These are phyloP conservation scores for Aristolochia fimbriata DNA, from an alignment of 164 flowering plant species.

Conservation along the genomic window DNA sequence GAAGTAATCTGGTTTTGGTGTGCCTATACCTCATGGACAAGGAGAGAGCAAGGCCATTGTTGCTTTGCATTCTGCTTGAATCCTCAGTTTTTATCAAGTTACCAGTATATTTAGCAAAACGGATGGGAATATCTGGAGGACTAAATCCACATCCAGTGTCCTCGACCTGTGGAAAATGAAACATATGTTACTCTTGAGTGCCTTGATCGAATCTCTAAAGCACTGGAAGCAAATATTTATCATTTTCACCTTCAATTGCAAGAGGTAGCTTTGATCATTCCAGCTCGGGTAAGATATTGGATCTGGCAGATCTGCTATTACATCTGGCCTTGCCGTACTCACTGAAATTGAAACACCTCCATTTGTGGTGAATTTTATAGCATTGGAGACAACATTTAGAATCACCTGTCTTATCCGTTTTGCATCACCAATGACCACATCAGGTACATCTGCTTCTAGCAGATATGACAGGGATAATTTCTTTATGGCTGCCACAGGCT, in stretches of 20 bases:
- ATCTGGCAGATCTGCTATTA: conserved; percentile 37
- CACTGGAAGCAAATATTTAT: conserved; percentile 1
- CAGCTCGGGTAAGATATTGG: conserved; percentile 39
- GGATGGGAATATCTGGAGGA: conserved; percentile 40
- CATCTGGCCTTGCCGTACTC: conserved; percentile 47
- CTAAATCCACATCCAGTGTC: conserved; percentile 62
- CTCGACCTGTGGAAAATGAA: conserved; percentile 33
- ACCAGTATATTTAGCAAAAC: no score
- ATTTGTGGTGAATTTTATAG: conserved; percentile 66
- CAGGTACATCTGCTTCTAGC: conserved; percentile 52
- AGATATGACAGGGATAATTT: conserved; percentile 35
- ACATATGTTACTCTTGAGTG: not conserved
- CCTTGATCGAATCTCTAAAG: not conserved
- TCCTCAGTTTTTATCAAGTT: no score
- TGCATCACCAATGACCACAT: conserved; percentile 57
- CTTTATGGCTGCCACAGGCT: conserved; percentile 60
- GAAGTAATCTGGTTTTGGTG: no score
- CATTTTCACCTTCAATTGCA: conserved; percentile 50
- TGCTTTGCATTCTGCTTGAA: no score
- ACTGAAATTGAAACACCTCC: conserved; percentile 45
- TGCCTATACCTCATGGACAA: conserved; percentile 21
- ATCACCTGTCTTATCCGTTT: conserved; percentile 57
- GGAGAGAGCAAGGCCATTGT: no score
- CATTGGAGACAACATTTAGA: conserved; percentile 57
- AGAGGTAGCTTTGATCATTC: conserved; percentile 43